Base-by-base conservation (phyloP, 169 alveolate species). In the Babesia bovis region DNA sequence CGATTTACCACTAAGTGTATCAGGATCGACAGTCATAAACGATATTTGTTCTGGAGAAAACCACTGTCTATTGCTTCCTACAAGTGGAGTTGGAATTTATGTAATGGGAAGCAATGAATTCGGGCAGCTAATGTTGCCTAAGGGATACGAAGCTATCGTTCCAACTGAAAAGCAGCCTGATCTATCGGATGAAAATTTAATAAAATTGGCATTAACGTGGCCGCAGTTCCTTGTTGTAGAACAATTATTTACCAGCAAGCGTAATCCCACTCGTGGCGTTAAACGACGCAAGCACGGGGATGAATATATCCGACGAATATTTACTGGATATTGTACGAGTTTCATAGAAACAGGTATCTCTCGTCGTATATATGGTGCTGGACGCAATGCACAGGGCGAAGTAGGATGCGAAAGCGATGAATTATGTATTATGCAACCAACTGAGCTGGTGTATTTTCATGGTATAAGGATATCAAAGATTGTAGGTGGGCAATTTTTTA, bases 301-400 rank as follows among this genome's bases (percentile, higher is more conserved):
- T 9, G 86, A 79, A n/a, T 55, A 47, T 47, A 61, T 90, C 50
- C 60, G 57, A 25, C 71, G 78, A 40, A 73, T 91, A 4, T 72
- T 83, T 45, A 85, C 92, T 56, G 95, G 95, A 4, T 87, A 90
- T 41, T 87, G 92, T 38, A 84, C 94, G 38, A 91, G 94, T 23
- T 91, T 86, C 67, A 57, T 91, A 32, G 94, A 87, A 40, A 72
- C 90, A 9, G 86, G 83, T 12, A 32, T 53, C 4, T 36, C 82
- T 17, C 26, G 66, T n/a, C 83, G 87, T 40, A 81, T 86, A 0
- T 91, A 82, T 66, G 95, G 91, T 21, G 84, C 90, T 30, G 95
- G 95, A 25, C 85, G 95, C 49, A 91, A 91, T 71, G 95, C 93
- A 0, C 90, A 90, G 50, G 93, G 92, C 2, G 94, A 91, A 58